A percentile compares a stretch with the other conserved stretches of the same genome.
Conservation (phyloP, 1,284 basidiomycete species). For the Microstroma glucosiphilum region DNA sequence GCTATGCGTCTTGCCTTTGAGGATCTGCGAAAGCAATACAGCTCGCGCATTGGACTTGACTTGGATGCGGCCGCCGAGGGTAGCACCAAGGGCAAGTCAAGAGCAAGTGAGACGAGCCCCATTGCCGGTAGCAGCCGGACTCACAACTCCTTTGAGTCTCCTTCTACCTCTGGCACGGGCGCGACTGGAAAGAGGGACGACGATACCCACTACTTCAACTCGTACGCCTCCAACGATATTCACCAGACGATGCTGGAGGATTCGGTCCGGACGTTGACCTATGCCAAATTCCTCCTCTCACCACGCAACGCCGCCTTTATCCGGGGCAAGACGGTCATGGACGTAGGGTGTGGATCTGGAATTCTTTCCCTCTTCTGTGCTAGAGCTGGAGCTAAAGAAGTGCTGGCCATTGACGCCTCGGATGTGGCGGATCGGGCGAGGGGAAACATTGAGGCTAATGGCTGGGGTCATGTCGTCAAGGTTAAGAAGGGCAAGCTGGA, state of each 20-base stretch:
- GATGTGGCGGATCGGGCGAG: conserved; percentile 75
- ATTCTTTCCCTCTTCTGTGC: conserved; percentile 91
- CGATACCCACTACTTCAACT: conserved; percentile 89
- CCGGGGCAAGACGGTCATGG: conserved; percentile 78
- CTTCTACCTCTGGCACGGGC: neutral
- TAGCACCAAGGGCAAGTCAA: neutral
- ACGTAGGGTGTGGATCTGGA: conserved; percentile 64
- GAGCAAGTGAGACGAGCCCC: neutral
- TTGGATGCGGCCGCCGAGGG: neutral
- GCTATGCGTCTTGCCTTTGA: conserved; percentile 25
- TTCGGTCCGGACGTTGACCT: conserved; percentile 84
- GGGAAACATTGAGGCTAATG: conserved; percentile 74
- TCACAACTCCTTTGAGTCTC: neutral
- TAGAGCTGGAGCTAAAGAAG: conserved; percentile 79
- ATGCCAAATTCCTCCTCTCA: conserved; percentile 76
- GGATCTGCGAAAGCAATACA: conserved; percentile 28
- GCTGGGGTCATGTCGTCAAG: conserved; percentile 65
- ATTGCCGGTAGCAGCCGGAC: neutral
- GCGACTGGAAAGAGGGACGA: conserved; percentile 59
- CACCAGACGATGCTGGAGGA: conserved; percentile 66
- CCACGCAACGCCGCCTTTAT: conserved; percentile 72
- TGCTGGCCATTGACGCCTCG: conserved; percentile 88
- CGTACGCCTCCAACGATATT: conserved; percentile 78
- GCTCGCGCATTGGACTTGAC: neutral
- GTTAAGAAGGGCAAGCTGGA: conserved; percentile 85